Percentiles rank a stretch among this genome's conserved stretches.
Conservation (phyloP, 495 filamentous ascomycete genomes). For the Parathielavia hyrcaniae region DNA sequence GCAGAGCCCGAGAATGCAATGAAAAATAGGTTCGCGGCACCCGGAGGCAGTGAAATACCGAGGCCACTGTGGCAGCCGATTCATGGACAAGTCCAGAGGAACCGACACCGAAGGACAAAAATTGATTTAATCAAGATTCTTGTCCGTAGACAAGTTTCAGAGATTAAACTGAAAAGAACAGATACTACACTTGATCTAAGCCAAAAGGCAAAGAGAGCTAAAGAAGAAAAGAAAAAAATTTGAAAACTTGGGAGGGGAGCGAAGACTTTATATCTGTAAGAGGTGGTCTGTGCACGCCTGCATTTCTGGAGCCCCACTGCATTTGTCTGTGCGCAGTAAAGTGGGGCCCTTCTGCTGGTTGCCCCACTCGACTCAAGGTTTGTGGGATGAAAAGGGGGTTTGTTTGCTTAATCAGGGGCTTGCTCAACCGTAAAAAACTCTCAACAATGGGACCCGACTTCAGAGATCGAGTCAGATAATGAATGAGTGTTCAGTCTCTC, state of each 20-base stretch:
- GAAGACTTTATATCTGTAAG: constrained; percentile 23
- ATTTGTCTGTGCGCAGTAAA: no score
- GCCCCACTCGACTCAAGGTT: no score
- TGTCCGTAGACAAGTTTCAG: constrained; percentile 60
- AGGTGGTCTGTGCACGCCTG: constrained; percentile 27
- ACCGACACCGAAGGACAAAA: constrained; percentile 67
- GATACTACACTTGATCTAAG: constrained; percentile 99
- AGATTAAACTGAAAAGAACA: constrained; percentile 99
- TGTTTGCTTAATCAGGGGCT: no score
- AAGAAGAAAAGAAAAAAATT: constrained; percentile 36
- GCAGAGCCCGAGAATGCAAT: constrained; percentile 48
- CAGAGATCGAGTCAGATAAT: no score
- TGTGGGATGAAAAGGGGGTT: no score
- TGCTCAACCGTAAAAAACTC: no score
- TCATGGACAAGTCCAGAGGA: constrained; percentile 74
- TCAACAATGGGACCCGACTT: no score
- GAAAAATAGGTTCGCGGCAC: constrained; percentile 67
- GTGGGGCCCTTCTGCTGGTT: not conserved
- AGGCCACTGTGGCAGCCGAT: constrained; percentile 64
- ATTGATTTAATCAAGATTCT: constrained; percentile 80
- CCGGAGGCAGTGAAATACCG: constrained; percentile 83
- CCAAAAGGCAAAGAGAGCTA: constrained; percentile 56
- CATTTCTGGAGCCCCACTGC: constrained; percentile 13
- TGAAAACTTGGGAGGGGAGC: constrained; percentile 18
- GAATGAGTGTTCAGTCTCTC: no score